Evolutionary conservation across 2,329 filamentous ascomycete species (phyloP).

Genomic region (Colletotrichum siamense): DNA sequence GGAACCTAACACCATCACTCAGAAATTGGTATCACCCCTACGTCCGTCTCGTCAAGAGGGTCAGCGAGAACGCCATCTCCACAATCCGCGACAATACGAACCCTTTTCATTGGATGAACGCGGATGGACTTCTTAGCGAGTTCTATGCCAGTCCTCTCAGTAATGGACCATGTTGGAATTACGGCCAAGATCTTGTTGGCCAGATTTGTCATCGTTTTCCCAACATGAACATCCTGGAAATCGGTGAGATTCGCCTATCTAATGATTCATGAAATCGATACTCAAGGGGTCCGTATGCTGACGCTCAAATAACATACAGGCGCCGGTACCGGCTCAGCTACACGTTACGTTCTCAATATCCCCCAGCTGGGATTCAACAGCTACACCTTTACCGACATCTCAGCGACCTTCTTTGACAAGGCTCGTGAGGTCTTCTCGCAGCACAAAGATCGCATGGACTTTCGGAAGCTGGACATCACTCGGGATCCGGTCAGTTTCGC

Average conservation of each 20-base stretch:
- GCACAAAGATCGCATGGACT: background rate
- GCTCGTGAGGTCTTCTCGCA: constrained; percentile 23
- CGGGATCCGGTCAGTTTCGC: constrained; percentile 22
- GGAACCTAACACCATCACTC: background rate
- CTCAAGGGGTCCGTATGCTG: background rate
- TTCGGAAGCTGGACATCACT: constrained; percentile 34
- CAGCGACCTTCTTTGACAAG: constrained; percentile 24
- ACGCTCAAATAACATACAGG: background rate
- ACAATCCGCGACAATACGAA: background rate
- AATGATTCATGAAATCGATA: background rate
- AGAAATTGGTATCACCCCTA: background rate
- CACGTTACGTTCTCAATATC: background rate
- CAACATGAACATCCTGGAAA: background rate
- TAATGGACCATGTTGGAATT: background rate
- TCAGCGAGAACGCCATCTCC: background rate
- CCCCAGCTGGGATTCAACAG: constrained; percentile 6
- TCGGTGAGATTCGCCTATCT: background rate
- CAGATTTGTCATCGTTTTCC: background rate
- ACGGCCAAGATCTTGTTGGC: background rate
- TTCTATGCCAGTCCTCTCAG: constrained; percentile 3
- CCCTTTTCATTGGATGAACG: constrained; percentile 4
- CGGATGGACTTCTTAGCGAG: background rate
- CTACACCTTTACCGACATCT: constrained; percentile 31
- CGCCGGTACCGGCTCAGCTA: background rate
- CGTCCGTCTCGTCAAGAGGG: background rate